phyloP scores from a whole-genome alignment of 495 filamentous ascomycete species.

The Penicillium verhagenii region DNA sequence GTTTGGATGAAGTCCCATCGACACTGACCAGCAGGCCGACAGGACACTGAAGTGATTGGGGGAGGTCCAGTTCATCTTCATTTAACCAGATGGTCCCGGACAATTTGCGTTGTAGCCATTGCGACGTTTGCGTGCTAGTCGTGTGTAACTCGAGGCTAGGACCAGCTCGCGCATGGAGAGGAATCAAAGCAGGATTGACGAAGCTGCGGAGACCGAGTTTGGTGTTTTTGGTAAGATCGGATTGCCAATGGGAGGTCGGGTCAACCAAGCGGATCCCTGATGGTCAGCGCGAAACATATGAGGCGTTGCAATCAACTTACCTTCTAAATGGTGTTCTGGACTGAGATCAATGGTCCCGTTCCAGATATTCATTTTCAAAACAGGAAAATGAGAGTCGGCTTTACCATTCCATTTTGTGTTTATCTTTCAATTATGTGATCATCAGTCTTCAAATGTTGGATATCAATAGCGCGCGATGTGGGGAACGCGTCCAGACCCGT shows the following conservation, averaged over 20 bases:
- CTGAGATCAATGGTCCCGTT: slow-evolving; percentile 33
- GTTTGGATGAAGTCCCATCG: slow-evolving; percentile 19
- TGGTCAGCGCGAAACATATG: slow-evolving; percentile 16
- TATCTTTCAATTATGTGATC: neutral
- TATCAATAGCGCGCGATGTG: slow-evolving; percentile 4
- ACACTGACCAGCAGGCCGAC: slow-evolving; percentile 41
- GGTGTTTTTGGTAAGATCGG: slow-evolving; percentile 37
- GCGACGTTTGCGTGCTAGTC: slow-evolving; percentile 30
- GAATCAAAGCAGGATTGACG: slow-evolving; percentile 48
- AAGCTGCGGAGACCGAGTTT: slow-evolving; percentile 42
- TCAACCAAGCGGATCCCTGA: slow-evolving; percentile 42
- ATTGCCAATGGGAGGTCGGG: slow-evolving; percentile 37
- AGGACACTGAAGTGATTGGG: slow-evolving; percentile 40
- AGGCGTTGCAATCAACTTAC: slow-evolving; percentile 20
- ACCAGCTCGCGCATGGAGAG: slow-evolving; percentile 50
- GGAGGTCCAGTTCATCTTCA: slow-evolving; percentile 31
- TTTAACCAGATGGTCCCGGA: slow-evolving; percentile 35
- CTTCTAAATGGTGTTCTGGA: slow-evolving; percentile 33
- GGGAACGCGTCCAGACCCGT: slow-evolving; percentile 7
- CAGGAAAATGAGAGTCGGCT: neutral
- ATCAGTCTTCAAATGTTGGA: neutral
- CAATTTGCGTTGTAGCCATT: slow-evolving; percentile 44
- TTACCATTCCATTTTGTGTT: neutral
- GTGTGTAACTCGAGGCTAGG: slow-evolving; percentile 49
- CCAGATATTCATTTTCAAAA: slow-evolving; percentile 40